Percentiles rank a stretch among this genome's conserved stretches.
These are phyloP conservation scores for Vaccinium vitisidaea DNA, from an alignment of 148 eudicot species.

Conservation along the genomic window DNA sequence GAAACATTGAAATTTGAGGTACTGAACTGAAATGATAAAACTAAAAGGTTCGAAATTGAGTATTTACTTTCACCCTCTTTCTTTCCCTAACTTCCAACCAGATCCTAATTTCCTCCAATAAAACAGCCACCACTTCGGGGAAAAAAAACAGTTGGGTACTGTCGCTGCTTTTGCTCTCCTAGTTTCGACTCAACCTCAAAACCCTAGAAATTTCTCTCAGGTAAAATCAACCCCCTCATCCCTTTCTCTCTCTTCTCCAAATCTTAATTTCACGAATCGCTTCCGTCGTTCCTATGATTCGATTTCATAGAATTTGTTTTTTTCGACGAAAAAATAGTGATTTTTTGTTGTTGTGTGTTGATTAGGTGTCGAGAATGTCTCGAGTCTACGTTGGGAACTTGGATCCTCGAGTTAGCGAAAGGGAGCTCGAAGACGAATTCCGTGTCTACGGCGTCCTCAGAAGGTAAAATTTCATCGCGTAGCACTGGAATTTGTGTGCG, in stretches of 20 bases:
- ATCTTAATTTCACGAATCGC: not conserved
- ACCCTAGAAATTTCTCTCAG: not conserved
- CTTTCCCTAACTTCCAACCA: too few relatives aligned
- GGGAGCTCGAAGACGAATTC: constrained; percentile 80
- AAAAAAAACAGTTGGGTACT: not conserved
- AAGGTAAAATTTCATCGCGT: constrained; percentile 34
- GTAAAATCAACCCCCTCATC: not conserved
- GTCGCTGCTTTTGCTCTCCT: not conserved
- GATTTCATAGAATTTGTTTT: not conserved
- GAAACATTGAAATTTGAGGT: not conserved
- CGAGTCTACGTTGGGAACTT: constrained; percentile 81
- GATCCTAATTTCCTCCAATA: not conserved
- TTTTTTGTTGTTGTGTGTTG: not conserved
- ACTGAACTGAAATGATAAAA: not conserved
- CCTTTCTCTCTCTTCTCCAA: not conserved
- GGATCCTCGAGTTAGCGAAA: constrained; percentile 68
- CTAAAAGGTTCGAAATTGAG: not conserved
- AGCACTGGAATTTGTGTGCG: not conserved
- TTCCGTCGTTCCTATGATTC: not conserved
- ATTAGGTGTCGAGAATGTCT: constrained; percentile 40
- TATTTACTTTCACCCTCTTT: too few relatives aligned
- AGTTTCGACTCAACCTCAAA: not conserved
- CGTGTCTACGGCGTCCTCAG: constrained; percentile 73
- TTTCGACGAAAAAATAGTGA: not conserved
- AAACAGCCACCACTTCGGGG: not conserved